Conservation (phyloP, 768 basidiomycete genomes). For the Termitomyces sp. region DNA sequence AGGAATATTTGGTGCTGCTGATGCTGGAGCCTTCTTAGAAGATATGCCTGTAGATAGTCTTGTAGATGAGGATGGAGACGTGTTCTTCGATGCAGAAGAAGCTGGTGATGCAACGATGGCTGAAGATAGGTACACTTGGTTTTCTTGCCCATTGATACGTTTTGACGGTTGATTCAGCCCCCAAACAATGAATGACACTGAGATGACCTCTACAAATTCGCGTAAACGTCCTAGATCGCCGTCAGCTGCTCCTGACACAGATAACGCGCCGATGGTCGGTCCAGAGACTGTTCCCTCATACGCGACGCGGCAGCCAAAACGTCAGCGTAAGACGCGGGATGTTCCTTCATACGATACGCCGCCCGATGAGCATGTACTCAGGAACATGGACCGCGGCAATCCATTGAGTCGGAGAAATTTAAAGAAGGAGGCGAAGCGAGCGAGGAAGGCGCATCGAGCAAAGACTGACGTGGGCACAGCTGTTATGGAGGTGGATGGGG, state of each 20-base stretch:
- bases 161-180: slow-evolving; percentile 13
- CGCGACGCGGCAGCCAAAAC: slow-evolving; percentile 47
- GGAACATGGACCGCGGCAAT: slow-evolving; percentile 47
- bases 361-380: slow-evolving; percentile 39
- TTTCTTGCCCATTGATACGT: background rate
- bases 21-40: slow-evolving; percentile 70
- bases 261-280: slow-evolving; percentile 9
- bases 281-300: slow-evolving; percentile 15
- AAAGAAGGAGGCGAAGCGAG: slow-evolving; percentile 62
- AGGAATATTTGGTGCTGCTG: slow-evolving; percentile 76
- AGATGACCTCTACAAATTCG: slow-evolving; percentile 23
- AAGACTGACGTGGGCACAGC: slow-evolving; percentile 14
- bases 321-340: slow-evolving; percentile 52
- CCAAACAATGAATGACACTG: slow-evolving; percentile 31
- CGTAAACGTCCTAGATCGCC: slow-evolving; percentile 36
- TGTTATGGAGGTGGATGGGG: slow-evolving; percentile 45
- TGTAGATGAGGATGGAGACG: slow-evolving; percentile 37
- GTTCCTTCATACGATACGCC: slow-evolving; percentile 47
- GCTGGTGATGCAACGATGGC: slow-evolving; percentile 27
- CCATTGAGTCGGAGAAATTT: slow-evolving; percentile 50
- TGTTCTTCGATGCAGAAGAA: slow-evolving; percentile 38
- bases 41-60: slow-evolving; percentile 37
- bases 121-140: slow-evolving; percentile 29
- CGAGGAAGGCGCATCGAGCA: slow-evolving; percentile 44
- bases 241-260: slow-evolving; percentile 14